Conservation (phyloP, 495 filamentous ascomycete species). For the Neurospora sp. region DNA sequence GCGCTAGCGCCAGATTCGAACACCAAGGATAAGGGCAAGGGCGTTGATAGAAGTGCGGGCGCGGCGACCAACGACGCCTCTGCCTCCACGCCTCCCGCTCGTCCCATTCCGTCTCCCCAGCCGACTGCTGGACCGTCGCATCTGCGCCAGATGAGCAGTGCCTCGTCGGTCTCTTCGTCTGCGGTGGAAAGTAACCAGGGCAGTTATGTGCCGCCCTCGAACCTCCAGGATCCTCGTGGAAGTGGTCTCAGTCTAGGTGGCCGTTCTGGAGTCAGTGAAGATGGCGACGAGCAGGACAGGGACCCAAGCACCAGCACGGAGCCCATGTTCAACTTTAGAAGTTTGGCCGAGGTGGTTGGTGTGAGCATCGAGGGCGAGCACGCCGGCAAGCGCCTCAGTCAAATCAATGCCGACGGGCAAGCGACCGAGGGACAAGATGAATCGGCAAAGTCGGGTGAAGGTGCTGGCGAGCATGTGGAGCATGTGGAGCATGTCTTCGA, state of each 20-base stretch:
- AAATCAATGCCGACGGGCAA: conserved; percentile 14
- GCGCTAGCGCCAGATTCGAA: conserved; percentile 9
- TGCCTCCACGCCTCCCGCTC: conserved; percentile 9
- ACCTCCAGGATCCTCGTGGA: conserved; percentile 37
- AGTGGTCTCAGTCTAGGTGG: conserved; percentile 31
- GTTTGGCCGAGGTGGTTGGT: conserved; percentile 76
- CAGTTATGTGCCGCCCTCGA: conserved; percentile 33
- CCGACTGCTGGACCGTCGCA: conserved; percentile 50
- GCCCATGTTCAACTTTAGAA: conserved; percentile 86
- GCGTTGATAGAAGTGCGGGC: conserved; percentile 47
- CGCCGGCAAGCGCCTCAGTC: conserved; percentile 20
- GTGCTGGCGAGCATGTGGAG: background rate
- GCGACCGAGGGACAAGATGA: conserved; percentile 3
- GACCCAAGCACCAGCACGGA: conserved; percentile 51
- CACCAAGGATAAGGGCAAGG: conserved; percentile 67
- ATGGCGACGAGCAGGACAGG: conserved; percentile 29
- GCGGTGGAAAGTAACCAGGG: conserved; percentile 54
- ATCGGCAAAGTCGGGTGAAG: background rate
- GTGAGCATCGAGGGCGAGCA: conserved; percentile 34
- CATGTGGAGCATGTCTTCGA: conserved; percentile 2
- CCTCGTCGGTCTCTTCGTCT: conserved; percentile 72
- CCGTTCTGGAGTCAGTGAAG: conserved; percentile 25
- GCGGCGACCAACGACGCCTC: conserved; percentile 8
- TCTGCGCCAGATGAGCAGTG: conserved; percentile 69
- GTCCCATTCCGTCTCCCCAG: conserved; percentile 30